Evolutionary conservation across 225 moss, liverwort and hornwort genomes (phyloP).

Genomic region (Asterella californica): DNA sequence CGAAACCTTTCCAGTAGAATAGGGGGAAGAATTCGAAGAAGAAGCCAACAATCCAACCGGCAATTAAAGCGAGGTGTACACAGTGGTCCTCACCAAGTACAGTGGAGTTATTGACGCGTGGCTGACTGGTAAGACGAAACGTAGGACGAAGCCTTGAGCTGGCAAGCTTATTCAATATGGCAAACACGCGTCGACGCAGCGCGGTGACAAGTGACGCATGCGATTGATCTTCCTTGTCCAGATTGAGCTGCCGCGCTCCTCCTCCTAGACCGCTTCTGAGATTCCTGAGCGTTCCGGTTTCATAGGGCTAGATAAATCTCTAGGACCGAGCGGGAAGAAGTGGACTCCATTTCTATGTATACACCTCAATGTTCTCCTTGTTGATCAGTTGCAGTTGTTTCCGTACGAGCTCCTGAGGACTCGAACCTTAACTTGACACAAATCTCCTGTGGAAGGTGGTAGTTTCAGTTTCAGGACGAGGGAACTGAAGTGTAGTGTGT

Average conservation of each 20-base stretch:
- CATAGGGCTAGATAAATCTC: not conserved
- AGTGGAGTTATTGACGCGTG: not conserved
- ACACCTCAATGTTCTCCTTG: not conserved
- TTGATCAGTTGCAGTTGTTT: not conserved
- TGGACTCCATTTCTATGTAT: not conserved
- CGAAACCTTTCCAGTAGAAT: too few species aligned
- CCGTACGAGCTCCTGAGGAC: not conserved
- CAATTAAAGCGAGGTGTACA: too few species aligned
- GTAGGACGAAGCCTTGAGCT: not conserved
- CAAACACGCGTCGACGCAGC: not conserved
- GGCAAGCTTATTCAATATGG: not conserved
- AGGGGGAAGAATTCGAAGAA: too few species aligned
- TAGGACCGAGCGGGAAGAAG: not conserved
- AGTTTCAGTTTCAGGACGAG: not conserved
- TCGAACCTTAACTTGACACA: not conserved
- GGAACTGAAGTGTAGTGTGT: not conserved
- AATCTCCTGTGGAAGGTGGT: not conserved
- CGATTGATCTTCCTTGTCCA: not conserved
- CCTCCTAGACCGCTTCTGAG: not conserved
- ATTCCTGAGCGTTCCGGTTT: not conserved
- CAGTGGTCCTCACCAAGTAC: too few species aligned
- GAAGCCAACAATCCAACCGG: too few species aligned
- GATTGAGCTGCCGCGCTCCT: not conserved
- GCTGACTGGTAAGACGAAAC: not conserved
- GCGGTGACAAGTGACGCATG: slow-evolving; percentile 10